A percentile compares a stretch with the other conserved stretches of the same genome.
These are phyloP conservation scores for Dalbergia cultrata DNA, from an alignment of 306 rosid genomes.

Conservation along the genomic window DNA sequence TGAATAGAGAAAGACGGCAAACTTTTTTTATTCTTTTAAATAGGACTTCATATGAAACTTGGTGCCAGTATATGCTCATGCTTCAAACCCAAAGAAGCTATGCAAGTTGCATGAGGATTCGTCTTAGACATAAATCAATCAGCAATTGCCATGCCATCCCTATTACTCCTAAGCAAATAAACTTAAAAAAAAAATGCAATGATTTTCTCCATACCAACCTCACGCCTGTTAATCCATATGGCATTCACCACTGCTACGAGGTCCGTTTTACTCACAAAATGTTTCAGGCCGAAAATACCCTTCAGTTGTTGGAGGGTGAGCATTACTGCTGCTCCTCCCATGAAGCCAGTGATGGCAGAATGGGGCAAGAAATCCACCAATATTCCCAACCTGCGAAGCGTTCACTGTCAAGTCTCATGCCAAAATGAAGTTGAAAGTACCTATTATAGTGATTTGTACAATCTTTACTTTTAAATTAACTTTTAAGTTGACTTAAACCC, in stretches of 20 bases:
- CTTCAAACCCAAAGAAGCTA: too few relatives aligned
- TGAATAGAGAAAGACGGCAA: not conserved
- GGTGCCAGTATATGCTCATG: not conserved
- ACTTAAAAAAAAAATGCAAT: not conserved
- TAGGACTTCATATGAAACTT: too few relatives aligned
- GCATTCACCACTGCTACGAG: constrained; percentile 52
- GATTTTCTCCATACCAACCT: constrained; percentile 53
- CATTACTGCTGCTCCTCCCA: constrained; percentile 85
- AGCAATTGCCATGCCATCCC: too few relatives aligned
- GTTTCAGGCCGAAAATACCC: constrained; percentile 73
- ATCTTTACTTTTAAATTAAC: too few relatives aligned
- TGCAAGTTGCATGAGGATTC: too few relatives aligned
- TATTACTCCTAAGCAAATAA: not conserved
- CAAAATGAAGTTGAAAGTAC: not conserved
- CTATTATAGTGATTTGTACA: not conserved
- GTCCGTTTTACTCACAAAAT: constrained; percentile 69
- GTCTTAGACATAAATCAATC: too few relatives aligned
- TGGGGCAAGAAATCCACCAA: constrained; percentile 92
- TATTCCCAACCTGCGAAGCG: constrained; percentile 71
- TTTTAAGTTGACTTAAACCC: too few relatives aligned
- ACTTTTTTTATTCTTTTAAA: too few relatives aligned
- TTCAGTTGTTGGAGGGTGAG: constrained; percentile 80
- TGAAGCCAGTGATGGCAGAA: constrained; percentile 87
- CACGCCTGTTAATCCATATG: constrained; percentile 50
- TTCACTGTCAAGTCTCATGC: not conserved